Conservation (phyloP, 208 protist genomes). For the Lotmaria passim region DNA sequence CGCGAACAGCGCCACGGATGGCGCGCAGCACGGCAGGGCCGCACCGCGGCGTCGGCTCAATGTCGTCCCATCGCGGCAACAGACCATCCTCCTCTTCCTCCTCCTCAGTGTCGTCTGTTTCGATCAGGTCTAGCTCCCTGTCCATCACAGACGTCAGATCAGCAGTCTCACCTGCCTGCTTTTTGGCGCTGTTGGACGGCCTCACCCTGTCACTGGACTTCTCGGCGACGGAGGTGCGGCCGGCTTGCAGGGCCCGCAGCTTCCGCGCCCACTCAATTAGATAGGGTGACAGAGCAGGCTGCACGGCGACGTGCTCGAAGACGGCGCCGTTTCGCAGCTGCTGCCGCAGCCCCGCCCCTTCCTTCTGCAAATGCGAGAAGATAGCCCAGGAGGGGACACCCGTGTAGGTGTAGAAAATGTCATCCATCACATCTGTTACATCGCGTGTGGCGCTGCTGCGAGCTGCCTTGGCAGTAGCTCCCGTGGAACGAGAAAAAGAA, state of each 20-base stretch:
- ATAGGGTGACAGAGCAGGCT: slow-evolving; percentile 42
- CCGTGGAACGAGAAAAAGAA: not conserved
- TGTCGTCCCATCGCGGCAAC: slow-evolving; percentile 47
- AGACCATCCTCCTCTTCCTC: slow-evolving; percentile 27
- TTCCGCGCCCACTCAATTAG: slow-evolving; percentile 41
- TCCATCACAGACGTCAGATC: slow-evolving; percentile 9
- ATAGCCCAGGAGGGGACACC: slow-evolving; percentile 44
- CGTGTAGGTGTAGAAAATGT: slow-evolving; percentile 70
- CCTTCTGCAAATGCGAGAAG: slow-evolving; percentile 53
- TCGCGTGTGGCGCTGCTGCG: slow-evolving; percentile 27
- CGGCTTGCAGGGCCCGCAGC: slow-evolving; percentile 22
- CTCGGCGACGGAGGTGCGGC: slow-evolving; percentile 10
- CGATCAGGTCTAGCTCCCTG: slow-evolving; percentile 4
- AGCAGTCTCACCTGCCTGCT: not conserved
- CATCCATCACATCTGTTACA: slow-evolving; percentile 44
- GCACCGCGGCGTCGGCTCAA: slow-evolving; percentile 44
- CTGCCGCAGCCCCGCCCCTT: slow-evolving; percentile 40
- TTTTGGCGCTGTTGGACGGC: not conserved
- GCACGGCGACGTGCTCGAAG: slow-evolving; percentile 54
- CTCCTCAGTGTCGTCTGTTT: not conserved
- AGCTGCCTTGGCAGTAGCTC: no score
- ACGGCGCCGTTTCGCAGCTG: slow-evolving; percentile 49
- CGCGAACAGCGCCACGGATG: slow-evolving; percentile 41
- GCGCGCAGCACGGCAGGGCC: slow-evolving; percentile 35
- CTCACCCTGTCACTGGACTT: not conserved